Conservation (phyloP, 495 filamentous ascomycete species). For the Friedmanniomyces endolithicus region DNA sequence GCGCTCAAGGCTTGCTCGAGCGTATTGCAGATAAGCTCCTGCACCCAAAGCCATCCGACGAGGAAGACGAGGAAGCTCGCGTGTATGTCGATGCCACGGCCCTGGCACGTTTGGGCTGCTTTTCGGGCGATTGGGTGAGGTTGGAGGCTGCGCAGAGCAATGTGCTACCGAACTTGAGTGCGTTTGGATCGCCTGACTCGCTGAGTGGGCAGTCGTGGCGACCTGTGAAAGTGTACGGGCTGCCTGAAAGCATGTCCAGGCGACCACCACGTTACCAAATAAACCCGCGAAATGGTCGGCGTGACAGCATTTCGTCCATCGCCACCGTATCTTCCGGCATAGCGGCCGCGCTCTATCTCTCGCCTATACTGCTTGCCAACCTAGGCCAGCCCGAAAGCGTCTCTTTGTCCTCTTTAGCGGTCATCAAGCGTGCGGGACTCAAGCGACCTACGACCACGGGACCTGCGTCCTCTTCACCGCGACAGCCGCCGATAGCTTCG, state of each 20-base stretch:
- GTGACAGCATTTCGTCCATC: conserved; percentile 41
- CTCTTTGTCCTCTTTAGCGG: conserved; percentile 21
- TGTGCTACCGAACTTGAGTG: conserved; percentile 32
- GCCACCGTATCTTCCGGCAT: conserved; percentile 31
- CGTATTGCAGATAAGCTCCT: conserved; percentile 65
- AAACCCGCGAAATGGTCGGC: conserved; percentile 34
- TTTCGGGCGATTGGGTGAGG: conserved; percentile 95
- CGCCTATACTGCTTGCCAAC: conserved; percentile 76
- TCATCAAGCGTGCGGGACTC: conserved; percentile 8
- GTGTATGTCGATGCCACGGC: conserved; percentile 79
- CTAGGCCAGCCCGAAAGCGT: conserved; percentile 65
- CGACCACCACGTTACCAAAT: conserved; percentile 41
- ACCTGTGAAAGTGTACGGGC: conserved; percentile 71
- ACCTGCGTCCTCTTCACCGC: conserved; percentile 49
- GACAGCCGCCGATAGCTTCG: conserved; percentile 68
- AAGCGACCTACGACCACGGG: conserved; percentile 7
- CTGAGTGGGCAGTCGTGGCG: conserved; percentile 49
- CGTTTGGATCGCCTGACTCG: conserved; percentile 33
- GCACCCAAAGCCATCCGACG: conserved; percentile 67
- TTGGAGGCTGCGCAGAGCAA: conserved; percentile 62
- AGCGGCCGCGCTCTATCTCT: conserved; percentile 51
- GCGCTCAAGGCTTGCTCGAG: conserved; percentile 59
- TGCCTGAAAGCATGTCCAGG: conserved; percentile 51
- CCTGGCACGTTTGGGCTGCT: conserved; percentile 79
- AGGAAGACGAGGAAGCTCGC: conserved; percentile 78